These are phyloP conservation scores for Dothideomycetes sp. DNA, from an alignment of 2,329 filamentous ascomycete genomes.

Conservation along the genomic window DNA sequence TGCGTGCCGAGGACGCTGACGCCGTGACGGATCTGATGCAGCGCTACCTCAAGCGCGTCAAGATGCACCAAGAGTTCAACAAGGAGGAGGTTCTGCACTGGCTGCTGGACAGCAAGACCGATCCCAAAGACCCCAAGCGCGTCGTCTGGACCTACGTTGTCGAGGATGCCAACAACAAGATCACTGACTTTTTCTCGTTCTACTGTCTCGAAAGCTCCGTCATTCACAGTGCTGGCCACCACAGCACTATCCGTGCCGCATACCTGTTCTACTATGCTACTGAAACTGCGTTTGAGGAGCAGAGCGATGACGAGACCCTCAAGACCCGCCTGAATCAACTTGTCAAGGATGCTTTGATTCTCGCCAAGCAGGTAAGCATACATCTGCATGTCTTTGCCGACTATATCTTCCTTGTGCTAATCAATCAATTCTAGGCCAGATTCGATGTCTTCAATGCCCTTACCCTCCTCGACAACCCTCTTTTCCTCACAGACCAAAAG, in stretches of 20 bases:
- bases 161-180: slow-evolving; percentile 59
- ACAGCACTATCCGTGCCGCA: slow-evolving; percentile 75
- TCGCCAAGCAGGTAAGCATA: slow-evolving; percentile 61
- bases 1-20: slow-evolving; percentile 70
- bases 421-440: slow-evolving; percentile 41
- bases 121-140: slow-evolving; percentile 53
- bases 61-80: slow-evolving; percentile 74
- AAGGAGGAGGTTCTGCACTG: slow-evolving; percentile 80
- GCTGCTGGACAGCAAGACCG: slow-evolving; percentile 60
- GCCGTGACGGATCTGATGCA: slow-evolving; percentile 65
- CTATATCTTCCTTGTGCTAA: not conserved
- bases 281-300: slow-evolving; percentile 56
- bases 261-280: slow-evolving; percentile 97
- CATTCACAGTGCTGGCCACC: slow-evolving; percentile 70
- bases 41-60: slow-evolving; percentile 69
- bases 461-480: slow-evolving; percentile 82
- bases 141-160: slow-evolving; percentile 93
- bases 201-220: slow-evolving; percentile 85
- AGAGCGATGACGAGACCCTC: slow-evolving; percentile 39
- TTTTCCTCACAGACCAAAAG: slow-evolving; percentile 89
- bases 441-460: slow-evolving; percentile 98
- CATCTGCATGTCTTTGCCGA: not conserved
- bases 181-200: slow-evolving; percentile 96
- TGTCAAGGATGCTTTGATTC: slow-evolving; percentile 74
- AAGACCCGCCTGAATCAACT: slow-evolving; percentile 66